Percentiles rank a stretch among this genome's conserved stretches.
phyloP scores from a whole-genome alignment of 2,329 filamentous ascomycete genomes.

The Clarireedia monteithiana region DNA sequence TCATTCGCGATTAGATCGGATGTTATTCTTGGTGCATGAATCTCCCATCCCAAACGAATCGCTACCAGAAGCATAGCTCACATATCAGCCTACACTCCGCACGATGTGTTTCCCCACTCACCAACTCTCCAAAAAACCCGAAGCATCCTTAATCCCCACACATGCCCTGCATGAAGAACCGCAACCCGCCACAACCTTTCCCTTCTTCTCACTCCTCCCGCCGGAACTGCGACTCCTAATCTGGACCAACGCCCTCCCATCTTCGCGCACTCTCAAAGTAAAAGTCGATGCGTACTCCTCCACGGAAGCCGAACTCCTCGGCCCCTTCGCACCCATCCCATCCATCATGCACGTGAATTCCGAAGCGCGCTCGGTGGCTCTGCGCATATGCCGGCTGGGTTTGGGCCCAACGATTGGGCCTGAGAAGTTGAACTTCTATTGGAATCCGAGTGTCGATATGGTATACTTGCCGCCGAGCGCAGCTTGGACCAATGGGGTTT shows the following conservation, averaged over 20 bases:
- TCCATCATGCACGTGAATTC: conserved; percentile 10
- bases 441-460: neutral
- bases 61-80: no score
- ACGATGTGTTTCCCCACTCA: no score
- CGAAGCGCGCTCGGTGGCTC: conserved; percentile 2
- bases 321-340: conserved; percentile 14
- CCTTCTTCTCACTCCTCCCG: neutral
- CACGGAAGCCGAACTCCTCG: neutral
- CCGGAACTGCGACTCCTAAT: neutral
- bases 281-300: neutral
- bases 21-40: no score
- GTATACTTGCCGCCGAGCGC: neutral
- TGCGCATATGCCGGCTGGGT: neutral
- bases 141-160: no score
- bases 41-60: no score
- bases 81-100: no score
- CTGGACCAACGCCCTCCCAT: neutral
- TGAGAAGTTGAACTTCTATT: neutral
- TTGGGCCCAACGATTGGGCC: neutral
- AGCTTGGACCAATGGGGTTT: neutral
- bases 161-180: no score
- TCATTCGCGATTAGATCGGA: no score
- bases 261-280: neutral
- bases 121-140: no score
- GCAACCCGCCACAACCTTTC: neutral